Conservation (phyloP, 2,329 filamentous ascomycete genomes). For the Botrytis galanthina region DNA sequence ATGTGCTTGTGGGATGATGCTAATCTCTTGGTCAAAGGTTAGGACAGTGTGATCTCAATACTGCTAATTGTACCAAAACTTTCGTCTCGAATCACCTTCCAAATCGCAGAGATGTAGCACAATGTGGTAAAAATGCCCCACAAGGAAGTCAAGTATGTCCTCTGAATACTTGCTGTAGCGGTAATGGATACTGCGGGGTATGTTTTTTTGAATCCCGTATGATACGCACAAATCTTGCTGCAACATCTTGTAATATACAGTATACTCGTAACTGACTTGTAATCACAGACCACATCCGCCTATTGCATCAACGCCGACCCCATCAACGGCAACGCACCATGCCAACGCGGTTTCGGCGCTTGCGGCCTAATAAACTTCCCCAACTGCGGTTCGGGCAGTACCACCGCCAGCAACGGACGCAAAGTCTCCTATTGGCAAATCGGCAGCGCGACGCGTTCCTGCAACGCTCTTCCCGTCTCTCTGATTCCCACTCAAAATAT, state of each 20-base stretch:
- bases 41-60: not conserved
- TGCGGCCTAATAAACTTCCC: slow-evolving; percentile 1
- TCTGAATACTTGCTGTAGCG: slow-evolving; percentile 17
- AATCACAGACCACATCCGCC: slow-evolving; percentile 5
- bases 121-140: slow-evolving; percentile 15
- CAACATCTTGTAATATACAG: not conserved
- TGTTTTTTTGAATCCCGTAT: no score
- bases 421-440: slow-evolving; percentile 19
- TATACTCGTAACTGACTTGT: not conserved
- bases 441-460: slow-evolving; percentile 25
- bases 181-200: slow-evolving; percentile 20
- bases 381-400: slow-evolving; percentile 5
- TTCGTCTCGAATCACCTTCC: slow-evolving; percentile 16
- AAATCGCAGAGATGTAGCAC: slow-evolving; percentile 18
- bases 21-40: not conserved
- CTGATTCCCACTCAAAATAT: slow-evolving; percentile 39
- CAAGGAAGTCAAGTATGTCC: slow-evolving; percentile 17
- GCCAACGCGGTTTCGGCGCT: slow-evolving; percentile 11
- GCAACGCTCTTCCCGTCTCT: slow-evolving; percentile 37
- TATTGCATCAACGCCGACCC: slow-evolving; percentile 22
- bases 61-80: not conserved
- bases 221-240: not conserved
- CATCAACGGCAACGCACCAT: not conserved
- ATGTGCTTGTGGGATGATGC: not conserved
- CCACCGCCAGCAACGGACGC: not conserved